A percentile compares a stretch with the other conserved stretches of the same genome.
Evolutionary conservation across 164 flowering plant species (phyloP).

Genomic region (Magnolia sinica): DNA sequence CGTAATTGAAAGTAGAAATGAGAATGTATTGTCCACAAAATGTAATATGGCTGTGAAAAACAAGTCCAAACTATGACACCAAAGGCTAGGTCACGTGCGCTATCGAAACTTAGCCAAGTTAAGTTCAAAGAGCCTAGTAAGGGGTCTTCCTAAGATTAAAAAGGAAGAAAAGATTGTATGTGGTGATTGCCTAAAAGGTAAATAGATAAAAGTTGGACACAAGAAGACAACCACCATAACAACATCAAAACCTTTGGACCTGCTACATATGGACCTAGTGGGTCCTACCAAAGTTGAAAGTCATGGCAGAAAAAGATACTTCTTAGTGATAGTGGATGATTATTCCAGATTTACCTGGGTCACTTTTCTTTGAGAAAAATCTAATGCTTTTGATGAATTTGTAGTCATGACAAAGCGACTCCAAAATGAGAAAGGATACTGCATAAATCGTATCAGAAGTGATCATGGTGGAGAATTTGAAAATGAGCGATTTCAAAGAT

Average conservation of each 20-base stretch:
- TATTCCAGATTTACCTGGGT: constrained; percentile 2
- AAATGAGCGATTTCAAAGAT: neutral
- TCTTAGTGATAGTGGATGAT: constrained; percentile 11
- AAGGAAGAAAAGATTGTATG: no score
- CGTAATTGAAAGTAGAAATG: no score
- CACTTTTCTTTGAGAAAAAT: neutral
- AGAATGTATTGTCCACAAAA: no score
- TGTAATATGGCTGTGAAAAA: no score
- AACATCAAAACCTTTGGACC: neutral
- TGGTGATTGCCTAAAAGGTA: neutral
- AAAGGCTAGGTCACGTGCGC: neutral
- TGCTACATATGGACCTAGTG: neutral
- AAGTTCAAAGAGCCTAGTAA: neutral
- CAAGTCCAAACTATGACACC: neutral
- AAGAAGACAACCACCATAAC: neutral
- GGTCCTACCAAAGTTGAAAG: neutral
- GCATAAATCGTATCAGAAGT: neutral
- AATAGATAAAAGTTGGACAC: neutral
- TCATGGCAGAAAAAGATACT: neutral
- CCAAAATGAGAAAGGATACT: neutral
- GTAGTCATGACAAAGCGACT: neutral
- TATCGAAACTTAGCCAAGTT: neutral
- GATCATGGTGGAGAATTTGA: neutral
- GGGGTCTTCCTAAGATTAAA: neutral
- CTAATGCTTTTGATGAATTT: neutral